A percentile compares a stretch with the other conserved stretches of the same genome.
phyloP scores from a whole-genome alignment of 768 basidiomycete genomes.

The Lactarius quietus region DNA sequence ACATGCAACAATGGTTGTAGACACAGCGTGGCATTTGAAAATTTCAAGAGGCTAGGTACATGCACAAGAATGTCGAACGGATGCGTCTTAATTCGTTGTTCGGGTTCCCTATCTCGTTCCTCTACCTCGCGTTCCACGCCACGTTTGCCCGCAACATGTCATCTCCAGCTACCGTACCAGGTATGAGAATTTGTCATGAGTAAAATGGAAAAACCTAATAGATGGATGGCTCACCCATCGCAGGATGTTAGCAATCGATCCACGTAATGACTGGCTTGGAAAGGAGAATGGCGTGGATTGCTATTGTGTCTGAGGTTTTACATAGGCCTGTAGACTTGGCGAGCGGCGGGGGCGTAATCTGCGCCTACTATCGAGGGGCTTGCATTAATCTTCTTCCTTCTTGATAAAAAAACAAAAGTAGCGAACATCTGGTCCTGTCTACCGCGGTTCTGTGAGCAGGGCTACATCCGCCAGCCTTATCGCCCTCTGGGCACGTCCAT shows the following conservation, averaged over 20 bases:
- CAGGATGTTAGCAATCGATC: conserved; percentile 66
- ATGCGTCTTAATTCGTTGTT: too few species aligned
- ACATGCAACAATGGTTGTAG: conserved; percentile 87
- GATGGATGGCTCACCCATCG: conserved; percentile 38
- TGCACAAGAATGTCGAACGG: too few species aligned
- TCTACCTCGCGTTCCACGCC: conserved; percentile 36
- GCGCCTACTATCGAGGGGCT: too few species aligned
- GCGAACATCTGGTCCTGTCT: too few species aligned
- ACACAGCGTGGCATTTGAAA: conserved; percentile 75
- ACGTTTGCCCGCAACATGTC: conserved; percentile 24
- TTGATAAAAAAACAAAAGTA: too few species aligned
- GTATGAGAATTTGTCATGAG: too few species aligned
- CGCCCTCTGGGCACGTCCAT: conserved; percentile 80
- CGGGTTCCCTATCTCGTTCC: conserved; percentile 35
- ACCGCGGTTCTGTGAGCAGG: too few species aligned
- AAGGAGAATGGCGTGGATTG: conserved; percentile 59
- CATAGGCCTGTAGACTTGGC: too few species aligned
- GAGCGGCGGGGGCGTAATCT: too few species aligned
- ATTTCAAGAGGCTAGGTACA: conserved; percentile 73
- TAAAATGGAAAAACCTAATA: too few species aligned
- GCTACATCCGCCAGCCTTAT: conserved; percentile 71
- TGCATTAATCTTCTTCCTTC: too few species aligned
- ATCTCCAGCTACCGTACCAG: conserved; percentile 25
- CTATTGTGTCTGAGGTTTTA: conserved; percentile 65
- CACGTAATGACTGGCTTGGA: conserved; percentile 81